Evolutionary conservation across 2,329 filamentous ascomycete species (phyloP), one percentile per base, ranked within the genome.

Genomic region (Phialophora macrospora): DNA sequence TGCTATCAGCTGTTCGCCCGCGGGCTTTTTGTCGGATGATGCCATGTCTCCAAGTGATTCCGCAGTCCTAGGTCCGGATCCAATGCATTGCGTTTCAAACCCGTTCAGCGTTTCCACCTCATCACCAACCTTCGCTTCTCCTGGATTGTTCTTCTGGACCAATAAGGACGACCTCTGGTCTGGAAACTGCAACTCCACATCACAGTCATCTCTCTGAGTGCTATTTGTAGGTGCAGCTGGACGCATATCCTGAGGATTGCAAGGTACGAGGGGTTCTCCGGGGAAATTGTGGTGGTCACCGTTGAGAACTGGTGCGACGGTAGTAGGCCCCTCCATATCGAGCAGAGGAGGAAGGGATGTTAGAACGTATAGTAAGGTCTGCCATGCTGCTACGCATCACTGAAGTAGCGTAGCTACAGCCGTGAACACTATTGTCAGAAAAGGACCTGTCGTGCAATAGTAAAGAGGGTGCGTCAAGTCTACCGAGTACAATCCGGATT

Each of bases 91-190:
- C 17, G n/a, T 44, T 8, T n/a, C 17, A n/a, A n/a, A 17, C 38
- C 38, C 38, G 3, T 44, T 44, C 17, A 44, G 17, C 17, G 17
- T n/a, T 44, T n/a, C 38, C 17, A n/a, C 38, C 17, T 17, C 38
- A 44, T 44, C 38, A n/a, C 3, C 14, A 44, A 20, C 8, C 22
- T 22, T 51, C 24, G 22, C 48, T 51, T 20, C 56, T 49, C 3
- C 3, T 32, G 14, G 24, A 34, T 49, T 26, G 7, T 22, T 22
- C 46, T 44, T 59, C 26, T 59, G 30, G 11, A 22, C 48, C 12
- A n/a, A 3, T 5, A 28, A 3, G 17, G 62, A 49, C 22, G 24
- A 57, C 32, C 52, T 20, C 12, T 74, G 73, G 26, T 58, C 48
- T 26, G 46, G 41, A 14, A 49, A 30, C 41, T 46, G 41, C 22